phyloP scores from a whole-genome alignment of 805 yeast species.

The Tetrapisispora namnaoensis region DNA sequence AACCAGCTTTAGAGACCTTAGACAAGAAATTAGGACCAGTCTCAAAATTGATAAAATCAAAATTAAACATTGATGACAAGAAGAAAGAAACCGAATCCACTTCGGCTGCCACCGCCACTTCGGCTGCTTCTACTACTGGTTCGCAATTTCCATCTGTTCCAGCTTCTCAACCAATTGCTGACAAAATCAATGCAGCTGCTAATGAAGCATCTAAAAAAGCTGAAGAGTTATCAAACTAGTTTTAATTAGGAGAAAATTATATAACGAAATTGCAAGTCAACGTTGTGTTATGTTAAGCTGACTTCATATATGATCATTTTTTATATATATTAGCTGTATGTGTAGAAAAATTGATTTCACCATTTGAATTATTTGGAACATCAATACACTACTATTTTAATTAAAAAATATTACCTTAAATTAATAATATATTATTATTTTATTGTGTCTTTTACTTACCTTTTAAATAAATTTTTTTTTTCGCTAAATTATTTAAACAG shows the following conservation, averaged over 20 bases:
- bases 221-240: neutral
- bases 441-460: neutral
- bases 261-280: neutral
- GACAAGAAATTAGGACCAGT: constrained; percentile 59
- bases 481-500: neutral
- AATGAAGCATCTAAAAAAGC: constrained; percentile 1
- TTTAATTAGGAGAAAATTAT: neutral
- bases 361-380: neutral
- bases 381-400: too few relatives aligned
- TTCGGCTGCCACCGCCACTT: constrained; percentile 49
- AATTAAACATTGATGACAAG: constrained; percentile 3
- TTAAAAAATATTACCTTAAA: neutral
- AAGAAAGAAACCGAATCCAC: constrained; percentile 12
- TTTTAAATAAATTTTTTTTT: neutral
- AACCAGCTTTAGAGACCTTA: constrained; percentile 50
- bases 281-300: neutral
- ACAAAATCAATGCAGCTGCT: constrained; percentile 11
- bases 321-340: neutral
- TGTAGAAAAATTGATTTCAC: neutral
- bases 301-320: neutral
- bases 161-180: constrained; percentile 21
- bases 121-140: constrained; percentile 26
- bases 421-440: neutral
- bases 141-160: constrained; percentile 32
- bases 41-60: constrained; percentile 44